Evolutionary conservation across 2,329 filamentous ascomycete genomes (phyloP).

Genomic region (Trichoderma arundinaceum): DNA sequence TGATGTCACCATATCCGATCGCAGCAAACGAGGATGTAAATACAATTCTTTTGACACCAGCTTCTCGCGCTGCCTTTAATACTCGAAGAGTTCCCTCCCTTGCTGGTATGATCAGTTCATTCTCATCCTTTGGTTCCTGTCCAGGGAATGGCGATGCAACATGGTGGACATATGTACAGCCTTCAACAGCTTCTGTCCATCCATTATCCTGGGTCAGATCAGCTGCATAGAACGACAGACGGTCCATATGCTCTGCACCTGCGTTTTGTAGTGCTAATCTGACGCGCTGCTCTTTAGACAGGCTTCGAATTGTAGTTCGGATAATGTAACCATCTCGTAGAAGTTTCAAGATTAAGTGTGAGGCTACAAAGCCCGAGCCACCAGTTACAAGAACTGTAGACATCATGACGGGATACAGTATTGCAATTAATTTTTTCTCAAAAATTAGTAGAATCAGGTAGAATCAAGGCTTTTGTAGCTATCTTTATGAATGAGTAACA

Average conservation of each 20-base stretch:
- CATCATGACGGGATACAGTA: not conserved
- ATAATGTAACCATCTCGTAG: slow-evolving; percentile 34
- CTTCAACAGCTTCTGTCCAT: slow-evolving; percentile 40
- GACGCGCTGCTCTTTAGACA: slow-evolving; percentile 25
- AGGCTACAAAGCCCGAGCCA: slow-evolving; percentile 37
- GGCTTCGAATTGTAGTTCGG: slow-evolving; percentile 35
- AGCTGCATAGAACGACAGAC: slow-evolving; percentile 39
- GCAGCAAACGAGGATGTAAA: slow-evolving; percentile 54
- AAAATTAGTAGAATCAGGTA: not conserved
- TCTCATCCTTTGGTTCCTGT: slow-evolving; percentile 29
- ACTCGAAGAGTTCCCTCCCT: slow-evolving; percentile 35
- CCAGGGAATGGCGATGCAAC: slow-evolving; percentile 44
- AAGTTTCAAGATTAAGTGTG: slow-evolving; percentile 36
- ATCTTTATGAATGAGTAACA: not conserved
- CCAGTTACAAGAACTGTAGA: slow-evolving; percentile 36
- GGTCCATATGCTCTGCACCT: slow-evolving; percentile 26
- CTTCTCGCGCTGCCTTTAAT: slow-evolving; percentile 25
- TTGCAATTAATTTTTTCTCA: not conserved
- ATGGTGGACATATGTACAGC: slow-evolving; percentile 43
- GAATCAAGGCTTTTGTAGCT: too few relatives aligned
- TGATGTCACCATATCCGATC: slow-evolving; percentile 42
- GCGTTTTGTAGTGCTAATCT: slow-evolving; percentile 20
- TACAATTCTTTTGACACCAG: slow-evolving; percentile 49
- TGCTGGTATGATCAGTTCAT: slow-evolving; percentile 35
- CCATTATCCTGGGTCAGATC: slow-evolving; percentile 40